Conservation (phyloP, 1,284 basidiomycete genomes). For the Trametes versicolor region DNA sequence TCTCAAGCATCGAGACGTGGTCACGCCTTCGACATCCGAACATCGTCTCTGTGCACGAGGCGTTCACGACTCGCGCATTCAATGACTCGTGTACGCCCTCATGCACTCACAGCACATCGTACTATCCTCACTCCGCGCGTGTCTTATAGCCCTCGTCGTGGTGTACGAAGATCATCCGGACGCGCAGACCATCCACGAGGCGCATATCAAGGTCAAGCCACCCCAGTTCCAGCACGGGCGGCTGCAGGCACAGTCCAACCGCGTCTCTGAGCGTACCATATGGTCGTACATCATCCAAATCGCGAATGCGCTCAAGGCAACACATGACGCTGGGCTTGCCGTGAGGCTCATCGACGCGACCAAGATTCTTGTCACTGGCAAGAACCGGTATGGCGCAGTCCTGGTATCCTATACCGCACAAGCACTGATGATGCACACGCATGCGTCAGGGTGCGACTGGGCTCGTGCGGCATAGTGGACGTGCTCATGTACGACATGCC, state of each 20-base stretch:
- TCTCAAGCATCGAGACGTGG: constrained; percentile 90
- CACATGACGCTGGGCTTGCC: constrained; percentile 87
- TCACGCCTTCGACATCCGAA: constrained; percentile 87
- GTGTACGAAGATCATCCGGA: constrained; percentile 93
- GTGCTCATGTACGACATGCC: constrained; percentile 81
- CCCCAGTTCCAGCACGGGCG: constrained; percentile 56
- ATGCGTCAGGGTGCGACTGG: constrained; percentile 68
- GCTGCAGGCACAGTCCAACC: constrained; percentile 49
- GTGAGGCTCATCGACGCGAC: constrained; percentile 88
- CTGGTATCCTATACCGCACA: constrained; percentile 8
- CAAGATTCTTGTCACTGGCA: constrained; percentile 90
- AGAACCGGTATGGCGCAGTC: constrained; percentile 74
- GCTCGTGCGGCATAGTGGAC: constrained; percentile 87
- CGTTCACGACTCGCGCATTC: constrained; percentile 96
- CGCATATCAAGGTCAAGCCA: constrained; percentile 63
- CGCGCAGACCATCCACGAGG: constrained; percentile 84
- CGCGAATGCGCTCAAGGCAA: constrained; percentile 85
- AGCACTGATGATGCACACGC: constrained; percentile 4
- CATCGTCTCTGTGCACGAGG: constrained; percentile 89
- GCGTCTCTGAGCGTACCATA: constrained; percentile 83
- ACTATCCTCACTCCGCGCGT: not conserved
- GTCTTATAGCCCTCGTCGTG: constrained; percentile 82
- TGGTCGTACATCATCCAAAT: constrained; percentile 98
- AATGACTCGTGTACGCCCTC: constrained; percentile 86
- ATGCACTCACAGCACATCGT: not conserved